Evolutionary conservation across 805 yeast species (phyloP), one percentile per base, ranked within the genome.

Genomic region (Yarrowia phangngaensis): DNA sequence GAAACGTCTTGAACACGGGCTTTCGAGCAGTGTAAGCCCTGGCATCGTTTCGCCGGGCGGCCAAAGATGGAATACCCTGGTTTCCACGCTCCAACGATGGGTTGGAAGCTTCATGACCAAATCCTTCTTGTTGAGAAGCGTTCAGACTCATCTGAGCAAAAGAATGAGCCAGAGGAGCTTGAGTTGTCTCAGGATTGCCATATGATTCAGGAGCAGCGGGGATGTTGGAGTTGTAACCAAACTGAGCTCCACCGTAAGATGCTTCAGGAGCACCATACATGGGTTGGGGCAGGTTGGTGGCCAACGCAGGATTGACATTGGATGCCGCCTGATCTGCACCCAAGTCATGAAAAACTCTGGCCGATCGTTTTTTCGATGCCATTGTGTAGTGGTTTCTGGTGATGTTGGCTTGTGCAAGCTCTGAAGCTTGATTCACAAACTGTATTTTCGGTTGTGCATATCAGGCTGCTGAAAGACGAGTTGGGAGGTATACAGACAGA

Each of bases 241-340:
- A 88, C 70, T 79, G 75, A 66, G 92, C 98, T 67, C 98, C 98
- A 55, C 75, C 82, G 65, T 92, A 92, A 3, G 95, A 81, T 54
- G 87, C 84, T 54, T 77, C 71, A 46, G 78, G 84, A 12, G 72
- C 71, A 57, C 81, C 75, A 72, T 82, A 88, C n/a, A 87, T 95
- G 50, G 85, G 86, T 66, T 95, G 82, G 9, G 29, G n/a, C 8
- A 24, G 29, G 20, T 35, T 26, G 11, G 41, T 28, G 3, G 41
- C 16, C 41, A 35, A 7, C 11, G 22, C 20, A 8, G 41, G 41
- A 16, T 35, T 35, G 41, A 20, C 29, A 23, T 35, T 23, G 41
- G 30, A 22, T 22, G 41, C 30, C 22, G 17, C 14, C 17, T 29
- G 48, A 20, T 30, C 48, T 14, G 34, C 35, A 11, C 48, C 48